Base-by-base conservation (phyloP, 1,284 basidiomycete species). In the Ganoderma lingzhi region DNA sequence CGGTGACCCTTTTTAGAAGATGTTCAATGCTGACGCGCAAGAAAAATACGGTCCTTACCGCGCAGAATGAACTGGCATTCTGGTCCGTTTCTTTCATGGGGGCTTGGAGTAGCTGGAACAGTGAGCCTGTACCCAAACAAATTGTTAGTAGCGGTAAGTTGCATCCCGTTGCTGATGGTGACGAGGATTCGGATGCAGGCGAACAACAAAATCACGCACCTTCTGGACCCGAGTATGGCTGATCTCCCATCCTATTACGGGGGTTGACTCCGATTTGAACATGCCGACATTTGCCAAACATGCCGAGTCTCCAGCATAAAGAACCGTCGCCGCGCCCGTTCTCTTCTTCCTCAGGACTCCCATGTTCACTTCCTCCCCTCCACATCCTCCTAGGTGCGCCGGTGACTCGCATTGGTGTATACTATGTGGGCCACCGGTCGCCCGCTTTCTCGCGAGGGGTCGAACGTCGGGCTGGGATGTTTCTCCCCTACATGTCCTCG, bases 351-450 rank as follows among this genome's bases (percentile, higher is more conserved):
- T 19, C 8, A 48, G 45, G 23, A 48, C 45, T 48, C 45, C 45
- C 45, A 48, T 48, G 45, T 48, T 48, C 45, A 44, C 42, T 44
- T 44, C 42, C 5, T 4, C 45, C 35, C 8, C 35, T 35, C 35
- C 8, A 3, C 35, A 35, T 35, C 35, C 35, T 35, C 45, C 8
- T 58, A 19, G 44, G 42, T 39, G 44, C 44, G 45, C 58, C 9
- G 19, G 30, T 6, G 10, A 35, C 56, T 30, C 30, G 12, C 37
- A 41, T 30, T 23, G 58, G 14, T 41, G 23, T 19, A 30, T 58
- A 12, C 56, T 30, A 59, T 59, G 56, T 39, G 35, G 56, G 32
- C 39, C 35, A 35, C 35, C n/a, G 56, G 56, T 58, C 56, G 56
- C 39, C 23, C 56, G 56, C 56, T 59, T 8, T 35, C 48, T 51